These are phyloP conservation scores for Sugiyamaella xylanicola DNA, from an alignment of 1,139 yeast species.

Conservation along the genomic window DNA sequence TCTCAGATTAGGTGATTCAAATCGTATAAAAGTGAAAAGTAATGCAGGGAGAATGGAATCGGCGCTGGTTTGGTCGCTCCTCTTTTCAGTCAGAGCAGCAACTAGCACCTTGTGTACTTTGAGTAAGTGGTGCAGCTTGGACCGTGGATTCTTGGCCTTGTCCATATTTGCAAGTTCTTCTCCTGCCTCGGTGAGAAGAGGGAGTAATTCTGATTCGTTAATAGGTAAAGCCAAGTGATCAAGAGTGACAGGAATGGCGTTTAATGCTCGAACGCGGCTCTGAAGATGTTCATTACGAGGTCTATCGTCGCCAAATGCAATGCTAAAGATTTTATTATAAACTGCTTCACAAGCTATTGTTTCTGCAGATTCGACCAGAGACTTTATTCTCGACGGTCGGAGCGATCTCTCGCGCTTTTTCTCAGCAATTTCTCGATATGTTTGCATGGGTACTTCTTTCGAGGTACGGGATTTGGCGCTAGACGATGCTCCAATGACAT, in stretches of 20 bases:
- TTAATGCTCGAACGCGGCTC: conserved; percentile 35
- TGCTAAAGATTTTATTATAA: conserved; percentile 44
- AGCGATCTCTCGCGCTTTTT: conserved; percentile 34
- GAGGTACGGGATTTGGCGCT: conserved; percentile 14
- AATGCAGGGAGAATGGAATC: conserved; percentile 61
- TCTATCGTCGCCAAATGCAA: conserved; percentile 36
- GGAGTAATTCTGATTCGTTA: conserved; percentile 30
- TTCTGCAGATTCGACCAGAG: conserved; percentile 46
- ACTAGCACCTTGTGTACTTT: conserved; percentile 47
- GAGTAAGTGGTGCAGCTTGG: conserved; percentile 46
- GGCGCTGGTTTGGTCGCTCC: conserved; percentile 39
- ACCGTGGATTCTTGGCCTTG: conserved; percentile 43
- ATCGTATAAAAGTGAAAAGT: conserved; percentile 52
- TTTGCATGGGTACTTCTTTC: conserved; percentile 40
- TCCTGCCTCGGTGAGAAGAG: conserved; percentile 21
- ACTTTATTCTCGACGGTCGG: conserved; percentile 35
- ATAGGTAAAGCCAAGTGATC: conserved; percentile 34
- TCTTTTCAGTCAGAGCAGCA: conserved; percentile 37
- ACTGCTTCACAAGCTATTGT: conserved; percentile 46
- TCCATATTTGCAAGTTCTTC: conserved; percentile 34
- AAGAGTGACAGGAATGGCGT: conserved; percentile 34
- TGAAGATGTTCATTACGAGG: conserved; percentile 35
- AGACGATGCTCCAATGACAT: conserved; percentile 27
- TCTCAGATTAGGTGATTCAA: conserved; percentile 49
- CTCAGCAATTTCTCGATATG: conserved; percentile 41